Evolutionary conservation across 1,284 basidiomycete genomes (phyloP).

Genomic region (Leccinum ponderosum): DNA sequence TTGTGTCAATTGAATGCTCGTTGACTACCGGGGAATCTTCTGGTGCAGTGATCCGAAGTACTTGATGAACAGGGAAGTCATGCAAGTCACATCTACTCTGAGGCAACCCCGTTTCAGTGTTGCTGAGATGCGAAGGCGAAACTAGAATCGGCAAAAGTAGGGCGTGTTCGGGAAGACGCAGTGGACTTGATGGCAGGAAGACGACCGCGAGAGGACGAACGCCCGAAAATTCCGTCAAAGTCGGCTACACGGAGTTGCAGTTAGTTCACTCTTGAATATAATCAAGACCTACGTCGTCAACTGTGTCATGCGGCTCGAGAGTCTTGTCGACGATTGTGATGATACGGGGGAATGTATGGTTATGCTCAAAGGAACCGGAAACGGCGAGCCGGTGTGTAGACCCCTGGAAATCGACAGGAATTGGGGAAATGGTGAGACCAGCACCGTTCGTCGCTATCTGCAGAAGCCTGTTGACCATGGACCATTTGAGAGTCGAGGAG

Average conservation of each 20-base stretch:
- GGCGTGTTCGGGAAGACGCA: constrained; percentile 50
- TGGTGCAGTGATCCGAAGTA: constrained; percentile 38
- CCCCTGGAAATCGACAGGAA: constrained; percentile 24
- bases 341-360: constrained; percentile 31
- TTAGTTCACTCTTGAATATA: constrained; percentile 38
- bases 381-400: constrained; percentile 22
- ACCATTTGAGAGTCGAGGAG: constrained; percentile 56
- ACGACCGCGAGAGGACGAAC: constrained; percentile 64
- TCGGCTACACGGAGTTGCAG: constrained; percentile 47
- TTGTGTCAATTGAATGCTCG: constrained; percentile 41
- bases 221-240: constrained; percentile 36
- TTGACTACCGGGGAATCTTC: constrained; percentile 45
- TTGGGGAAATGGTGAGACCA: constrained; percentile 22
- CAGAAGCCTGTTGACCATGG: constrained; percentile 55
- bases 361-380: constrained; percentile 23
- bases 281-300: constrained; percentile 48
- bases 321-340: constrained; percentile 60
- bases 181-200: constrained; percentile 53
- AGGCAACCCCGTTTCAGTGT: constrained; percentile 37
- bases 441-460: constrained; percentile 39
- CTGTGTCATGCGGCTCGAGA: constrained; percentile 27
- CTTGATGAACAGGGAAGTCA: constrained; percentile 42
- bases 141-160: constrained; percentile 60
- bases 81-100: constrained; percentile 52
- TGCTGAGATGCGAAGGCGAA: constrained; percentile 34